A percentile compares a stretch with the other conserved stretches of the same genome.
phyloP scores from a whole-genome alignment of 75 land plant species.

The Adiantum capillusveneris region DNA sequence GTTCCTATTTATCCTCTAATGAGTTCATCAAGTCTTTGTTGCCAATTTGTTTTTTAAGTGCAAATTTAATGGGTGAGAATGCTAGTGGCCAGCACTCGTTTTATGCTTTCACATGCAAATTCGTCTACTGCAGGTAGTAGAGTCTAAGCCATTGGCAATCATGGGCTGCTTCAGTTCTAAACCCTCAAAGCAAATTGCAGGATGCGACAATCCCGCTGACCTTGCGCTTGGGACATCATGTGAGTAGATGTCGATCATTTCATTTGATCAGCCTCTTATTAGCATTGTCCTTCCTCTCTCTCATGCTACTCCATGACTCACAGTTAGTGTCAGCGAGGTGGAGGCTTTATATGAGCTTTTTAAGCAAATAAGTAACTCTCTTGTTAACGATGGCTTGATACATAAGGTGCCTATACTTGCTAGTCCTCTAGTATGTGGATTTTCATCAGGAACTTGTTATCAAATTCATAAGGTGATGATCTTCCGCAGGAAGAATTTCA shows the following conservation, averaged over 20 bases:
- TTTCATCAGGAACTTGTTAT: too few relatives aligned
- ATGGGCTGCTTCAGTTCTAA: conserved; percentile 12
- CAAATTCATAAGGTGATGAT: neutral
- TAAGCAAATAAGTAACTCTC: conserved; percentile 35
- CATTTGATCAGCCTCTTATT: neutral
- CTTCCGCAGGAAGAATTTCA: conserved; percentile 12
- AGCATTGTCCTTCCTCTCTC: neutral
- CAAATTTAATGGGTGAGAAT: too few relatives aligned
- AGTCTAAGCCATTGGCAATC: neutral
- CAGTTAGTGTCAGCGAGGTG: conserved; percentile 43
- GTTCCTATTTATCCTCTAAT: too few relatives aligned
- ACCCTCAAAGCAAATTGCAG: conserved; percentile 3
- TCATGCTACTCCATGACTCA: neutral
- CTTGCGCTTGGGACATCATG: conserved; percentile 15
- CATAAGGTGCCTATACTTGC: neutral
- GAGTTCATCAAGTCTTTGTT: too few relatives aligned
- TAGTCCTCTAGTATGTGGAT: too few relatives aligned
- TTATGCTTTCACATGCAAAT: too few relatives aligned
- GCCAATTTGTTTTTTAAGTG: too few relatives aligned
- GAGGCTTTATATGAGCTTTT: conserved; percentile 43
- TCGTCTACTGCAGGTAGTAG: too few relatives aligned
- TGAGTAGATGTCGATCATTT: conserved; percentile 6
- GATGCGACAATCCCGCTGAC: conserved; percentile 16
- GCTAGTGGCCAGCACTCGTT: too few relatives aligned
- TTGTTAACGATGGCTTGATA: conserved; percentile 6